A percentile compares a stretch with the other conserved stretches of the same genome.
Evolutionary conservation across 2,329 filamentous ascomycete genomes (phyloP).

Genomic region (Xylariaceae sp.): DNA sequence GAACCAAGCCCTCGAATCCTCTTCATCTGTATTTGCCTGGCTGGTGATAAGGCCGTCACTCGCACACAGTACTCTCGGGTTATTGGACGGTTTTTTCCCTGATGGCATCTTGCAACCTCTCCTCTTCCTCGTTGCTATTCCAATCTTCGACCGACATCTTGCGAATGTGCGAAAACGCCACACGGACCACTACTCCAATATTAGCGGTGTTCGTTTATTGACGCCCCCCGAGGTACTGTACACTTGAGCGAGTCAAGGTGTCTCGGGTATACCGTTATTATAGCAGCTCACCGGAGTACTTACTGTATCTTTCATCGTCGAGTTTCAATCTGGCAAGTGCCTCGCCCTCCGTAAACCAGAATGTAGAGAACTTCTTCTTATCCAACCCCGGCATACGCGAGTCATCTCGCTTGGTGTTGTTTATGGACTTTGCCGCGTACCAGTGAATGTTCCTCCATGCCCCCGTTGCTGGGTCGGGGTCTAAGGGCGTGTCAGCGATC

Average conservation of each 20-base stretch:
- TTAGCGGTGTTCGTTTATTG: too few relatives aligned
- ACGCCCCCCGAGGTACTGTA: too few relatives aligned
- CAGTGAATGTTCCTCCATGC: slow-evolving; percentile 23
- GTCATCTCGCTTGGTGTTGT: slow-evolving; percentile 19
- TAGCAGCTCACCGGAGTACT: slow-evolving; percentile 8
- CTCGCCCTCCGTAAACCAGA: slow-evolving; percentile 23
- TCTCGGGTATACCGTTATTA: neutral
- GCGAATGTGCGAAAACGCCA: slow-evolving; percentile 22
- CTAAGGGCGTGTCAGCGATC: slow-evolving; percentile 10
- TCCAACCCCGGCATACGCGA: slow-evolving; percentile 22
- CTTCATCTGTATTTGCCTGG: too few relatives aligned
- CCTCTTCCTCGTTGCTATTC: slow-evolving; percentile 16
- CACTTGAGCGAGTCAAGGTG: too few relatives aligned
- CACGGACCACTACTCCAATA: slow-evolving; percentile 19
- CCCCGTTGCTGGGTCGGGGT: slow-evolving; percentile 27
- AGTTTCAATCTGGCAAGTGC: slow-evolving; percentile 23
- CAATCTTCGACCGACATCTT: slow-evolving; percentile 24
- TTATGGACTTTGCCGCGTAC: slow-evolving; percentile 22
- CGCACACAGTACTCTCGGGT: too few relatives aligned
- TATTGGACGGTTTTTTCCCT: too few relatives aligned
- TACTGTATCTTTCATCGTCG: slow-evolving; percentile 27
- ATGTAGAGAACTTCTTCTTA: slow-evolving; percentile 24
- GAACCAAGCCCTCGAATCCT: too few relatives aligned
- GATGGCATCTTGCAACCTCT: slow-evolving; percentile 5
- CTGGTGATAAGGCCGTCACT: too few relatives aligned